Percentiles rank a stretch among this genome's conserved stretches.
Conservation (phyloP, 2,329 filamentous ascomycete species). For the Colletotrichum lindemuthianum region DNA sequence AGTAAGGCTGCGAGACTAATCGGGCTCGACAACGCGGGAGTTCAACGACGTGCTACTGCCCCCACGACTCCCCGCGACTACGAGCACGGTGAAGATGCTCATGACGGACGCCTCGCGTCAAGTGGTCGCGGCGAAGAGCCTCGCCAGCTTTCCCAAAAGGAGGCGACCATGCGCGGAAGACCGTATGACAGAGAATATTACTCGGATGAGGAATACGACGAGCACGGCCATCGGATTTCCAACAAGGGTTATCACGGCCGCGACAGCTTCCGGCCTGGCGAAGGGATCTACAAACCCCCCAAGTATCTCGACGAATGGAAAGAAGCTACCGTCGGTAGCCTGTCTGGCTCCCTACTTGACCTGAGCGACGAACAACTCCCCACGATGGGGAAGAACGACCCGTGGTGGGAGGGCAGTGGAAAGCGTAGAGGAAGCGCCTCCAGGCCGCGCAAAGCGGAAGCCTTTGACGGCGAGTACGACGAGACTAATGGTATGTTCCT, state of each 20-base stretch:
- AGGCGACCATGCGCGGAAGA: conserved; percentile 17
- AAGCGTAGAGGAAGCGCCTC: conserved; percentile 59
- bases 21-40: conserved; percentile 27
- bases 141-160: conserved; percentile 1
- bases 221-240: conserved; percentile 46
- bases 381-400: conserved; percentile 60
- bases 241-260: conserved; percentile 55
- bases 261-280: conserved; percentile 56
- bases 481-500: conserved; percentile 63
- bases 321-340: conserved; percentile 70
- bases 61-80: conserved; percentile 26
- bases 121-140: conserved; percentile 15
- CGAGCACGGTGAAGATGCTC: conserved; percentile 21
- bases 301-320: conserved; percentile 78
- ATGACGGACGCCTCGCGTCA: conserved; percentile 6
- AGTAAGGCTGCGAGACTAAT: conserved; percentile 37
- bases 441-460: conserved; percentile 66
- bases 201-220: conserved; percentile 42
- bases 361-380: conserved; percentile 54
- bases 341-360: conserved; percentile 69
- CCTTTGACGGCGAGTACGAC: conserved; percentile 75
- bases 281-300: conserved; percentile 67
- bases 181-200: conserved; percentile 38
- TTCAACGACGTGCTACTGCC: conserved; percentile 35
- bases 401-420: conserved; percentile 81